Evolutionary conservation across 441 rosid genomes (phyloP).

Genomic region (Jatropha podagrica): DNA sequence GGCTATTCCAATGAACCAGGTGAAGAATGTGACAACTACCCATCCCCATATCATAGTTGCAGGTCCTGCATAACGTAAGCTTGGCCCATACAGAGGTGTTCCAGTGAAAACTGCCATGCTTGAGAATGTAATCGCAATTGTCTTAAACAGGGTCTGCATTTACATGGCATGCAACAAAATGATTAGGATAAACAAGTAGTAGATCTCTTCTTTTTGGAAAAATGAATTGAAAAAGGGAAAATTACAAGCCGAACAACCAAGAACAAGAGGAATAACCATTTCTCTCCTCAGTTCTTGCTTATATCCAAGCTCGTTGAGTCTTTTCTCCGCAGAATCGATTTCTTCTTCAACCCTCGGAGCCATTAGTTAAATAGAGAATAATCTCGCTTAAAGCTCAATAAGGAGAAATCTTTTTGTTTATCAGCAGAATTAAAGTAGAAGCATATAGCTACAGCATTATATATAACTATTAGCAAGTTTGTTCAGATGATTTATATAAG

Average conservation of each 20-base stretch:
- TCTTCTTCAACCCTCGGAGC: constrained; percentile 5
- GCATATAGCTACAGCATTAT: too few species aligned
- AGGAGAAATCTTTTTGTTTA: too few species aligned
- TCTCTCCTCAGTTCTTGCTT: constrained; percentile 70
- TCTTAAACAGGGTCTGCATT: constrained; percentile 56
- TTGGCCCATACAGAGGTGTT: constrained; percentile 56
- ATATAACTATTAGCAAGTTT: too few species aligned
- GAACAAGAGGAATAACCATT: constrained; percentile 34
- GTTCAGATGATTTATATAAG: too few species aligned
- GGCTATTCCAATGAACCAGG: constrained; percentile 63
- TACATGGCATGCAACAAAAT: too few species aligned
- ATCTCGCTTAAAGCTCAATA: background rate
- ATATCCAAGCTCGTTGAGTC: constrained; percentile 72
- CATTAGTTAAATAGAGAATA: background rate
- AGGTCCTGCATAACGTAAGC: constrained; percentile 56
- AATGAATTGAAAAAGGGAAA: background rate
- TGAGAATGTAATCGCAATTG: constrained; percentile 60
- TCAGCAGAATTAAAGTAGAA: too few species aligned
- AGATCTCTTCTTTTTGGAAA: too few species aligned
- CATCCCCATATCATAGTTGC: constrained; percentile 65
- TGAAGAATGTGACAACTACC: constrained; percentile 61
- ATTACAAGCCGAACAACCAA: too few species aligned
- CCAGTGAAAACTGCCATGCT: constrained; percentile 63
- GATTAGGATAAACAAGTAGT: too few species aligned
- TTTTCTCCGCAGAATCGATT: constrained; percentile 57